Evolutionary conservation across 1,284 basidiomycete species (phyloP).

Genomic region (Golubevia sp.): DNA sequence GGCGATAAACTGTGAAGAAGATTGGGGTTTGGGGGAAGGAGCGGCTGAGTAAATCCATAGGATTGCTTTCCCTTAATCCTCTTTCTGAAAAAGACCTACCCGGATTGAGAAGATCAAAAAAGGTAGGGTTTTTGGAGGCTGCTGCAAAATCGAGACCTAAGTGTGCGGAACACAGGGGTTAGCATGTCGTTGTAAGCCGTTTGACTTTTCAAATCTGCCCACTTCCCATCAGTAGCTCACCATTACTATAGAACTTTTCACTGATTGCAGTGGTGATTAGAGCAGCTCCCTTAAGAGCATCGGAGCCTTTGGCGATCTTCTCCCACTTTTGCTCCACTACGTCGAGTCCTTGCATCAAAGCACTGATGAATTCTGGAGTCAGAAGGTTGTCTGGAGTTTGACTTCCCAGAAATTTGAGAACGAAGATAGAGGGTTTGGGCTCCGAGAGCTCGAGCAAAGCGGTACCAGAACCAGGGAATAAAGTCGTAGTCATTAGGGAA

Average conservation of each 20-base stretch:
- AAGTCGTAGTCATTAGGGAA: not conserved
- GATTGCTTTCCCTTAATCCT: constrained; percentile 19
- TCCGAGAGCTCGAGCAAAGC: not conserved
- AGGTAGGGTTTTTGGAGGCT: constrained; percentile 70
- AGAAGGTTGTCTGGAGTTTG: constrained; percentile 72
- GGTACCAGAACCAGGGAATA: not conserved
- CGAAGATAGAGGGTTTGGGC: not conserved
- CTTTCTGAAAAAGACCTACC: constrained; percentile 66
- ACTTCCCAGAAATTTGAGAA: not conserved
- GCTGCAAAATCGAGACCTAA: constrained; percentile 75
- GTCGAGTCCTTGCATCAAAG: constrained; percentile 74
- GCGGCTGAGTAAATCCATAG: constrained; percentile 8
- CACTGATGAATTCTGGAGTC: constrained; percentile 69
- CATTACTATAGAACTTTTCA: constrained; percentile 89
- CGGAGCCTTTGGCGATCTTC: constrained; percentile 35
- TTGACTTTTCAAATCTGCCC: constrained; percentile 12
- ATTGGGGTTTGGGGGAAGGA: not conserved
- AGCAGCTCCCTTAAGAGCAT: constrained; percentile 34
- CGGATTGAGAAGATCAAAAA: constrained; percentile 70
- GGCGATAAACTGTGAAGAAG: constrained; percentile 36
- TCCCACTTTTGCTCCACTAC: constrained; percentile 80
- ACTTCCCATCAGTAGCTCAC: constrained; percentile 61
- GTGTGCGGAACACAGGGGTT: constrained; percentile 15
- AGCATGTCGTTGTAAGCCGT: too few relatives aligned
- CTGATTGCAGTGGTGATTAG: constrained; percentile 64